Evolutionary conservation across 371 early-diverging fungal genomes (phyloP).

Genomic region (Syncephalastrum monosporum): DNA sequence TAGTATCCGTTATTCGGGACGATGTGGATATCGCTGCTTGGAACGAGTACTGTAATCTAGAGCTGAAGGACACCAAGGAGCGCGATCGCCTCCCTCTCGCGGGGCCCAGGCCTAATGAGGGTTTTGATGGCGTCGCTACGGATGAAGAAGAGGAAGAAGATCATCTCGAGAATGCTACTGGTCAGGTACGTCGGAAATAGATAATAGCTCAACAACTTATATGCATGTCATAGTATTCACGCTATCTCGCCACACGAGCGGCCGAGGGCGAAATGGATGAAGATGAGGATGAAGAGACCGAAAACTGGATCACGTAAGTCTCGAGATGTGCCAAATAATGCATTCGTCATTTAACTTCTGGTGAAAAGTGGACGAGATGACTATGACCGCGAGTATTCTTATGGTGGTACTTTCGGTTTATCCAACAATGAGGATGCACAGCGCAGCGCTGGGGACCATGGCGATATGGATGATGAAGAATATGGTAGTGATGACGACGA

Average conservation of each 20-base stretch:
- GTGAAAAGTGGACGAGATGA: conserved; percentile 25
- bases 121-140: conserved; percentile 15
- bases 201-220: not conserved
- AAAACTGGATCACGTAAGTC: conserved; percentile 34
- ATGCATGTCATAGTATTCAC: conserved; percentile 14
- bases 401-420: conserved; percentile 18
- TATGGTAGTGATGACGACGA: conserved; percentile 30
- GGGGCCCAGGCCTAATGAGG: conserved; percentile 72
- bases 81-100: conserved; percentile 89
- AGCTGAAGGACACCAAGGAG: conserved; percentile 82
- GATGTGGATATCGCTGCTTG: conserved; percentile 77
- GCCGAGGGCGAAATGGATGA: conserved; percentile 19
- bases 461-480: conserved; percentile 23
- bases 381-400: conserved; percentile 22
- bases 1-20: conserved; percentile 55
- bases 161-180: conserved; percentile 18
- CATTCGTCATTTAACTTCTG: too few species aligned
- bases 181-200: conserved; percentile 14
- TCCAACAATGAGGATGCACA: conserved; percentile 9
- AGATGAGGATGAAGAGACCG: conserved; percentile 30
- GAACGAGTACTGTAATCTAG: conserved; percentile 80
- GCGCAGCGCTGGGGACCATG: conserved; percentile 7
- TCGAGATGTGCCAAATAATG: not conserved
- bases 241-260: conserved; percentile 14
- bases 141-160: conserved; percentile 32